Conservation (phyloP, 257 asterid species). For the Ajuga chamaepitys region DNA sequence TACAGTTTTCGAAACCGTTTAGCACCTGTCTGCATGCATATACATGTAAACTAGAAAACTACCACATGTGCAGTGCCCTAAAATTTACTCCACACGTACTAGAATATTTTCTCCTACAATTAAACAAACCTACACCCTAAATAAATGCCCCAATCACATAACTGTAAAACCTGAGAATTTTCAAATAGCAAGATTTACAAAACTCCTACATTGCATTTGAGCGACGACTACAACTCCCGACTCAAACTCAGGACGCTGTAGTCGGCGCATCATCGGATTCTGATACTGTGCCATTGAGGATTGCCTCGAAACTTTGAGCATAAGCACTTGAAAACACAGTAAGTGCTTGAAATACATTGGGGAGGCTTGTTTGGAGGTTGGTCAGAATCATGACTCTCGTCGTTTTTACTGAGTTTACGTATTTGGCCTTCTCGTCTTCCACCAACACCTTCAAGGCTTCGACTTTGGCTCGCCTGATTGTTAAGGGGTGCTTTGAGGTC, state of each 20-base stretch:
- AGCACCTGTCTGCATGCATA: too few relatives aligned
- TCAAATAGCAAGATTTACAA: constrained; percentile 24
- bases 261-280: constrained; percentile 27
- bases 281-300: constrained; percentile 23
- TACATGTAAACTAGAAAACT: too few relatives aligned
- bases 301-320: constrained; percentile 36
- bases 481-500: constrained; percentile 54
- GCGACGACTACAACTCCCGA: not conserved
- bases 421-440: constrained; percentile 49
- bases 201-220: not conserved
- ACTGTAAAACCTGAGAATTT: not conserved
- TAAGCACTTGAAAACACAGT: constrained; percentile 45
- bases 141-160: not conserved
- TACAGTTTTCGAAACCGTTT: too few relatives aligned
- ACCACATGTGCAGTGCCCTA: not conserved
- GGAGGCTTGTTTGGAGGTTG: constrained; percentile 63
- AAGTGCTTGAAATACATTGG: constrained; percentile 56
- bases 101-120: not conserved
- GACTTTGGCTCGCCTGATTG: constrained; percentile 49
- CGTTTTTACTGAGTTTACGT: constrained; percentile 30
- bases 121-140: not conserved
- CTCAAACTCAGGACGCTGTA: constrained; percentile 10
- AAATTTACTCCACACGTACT: not conserved
- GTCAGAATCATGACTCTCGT: constrained; percentile 50
- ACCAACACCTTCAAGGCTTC: constrained; percentile 43